A percentile compares a stretch with the other conserved stretches of the same genome.
Evolutionary conservation across 2,329 filamentous ascomycete species (phyloP).

Genomic region (Phyllosticta capitalensis): DNA sequence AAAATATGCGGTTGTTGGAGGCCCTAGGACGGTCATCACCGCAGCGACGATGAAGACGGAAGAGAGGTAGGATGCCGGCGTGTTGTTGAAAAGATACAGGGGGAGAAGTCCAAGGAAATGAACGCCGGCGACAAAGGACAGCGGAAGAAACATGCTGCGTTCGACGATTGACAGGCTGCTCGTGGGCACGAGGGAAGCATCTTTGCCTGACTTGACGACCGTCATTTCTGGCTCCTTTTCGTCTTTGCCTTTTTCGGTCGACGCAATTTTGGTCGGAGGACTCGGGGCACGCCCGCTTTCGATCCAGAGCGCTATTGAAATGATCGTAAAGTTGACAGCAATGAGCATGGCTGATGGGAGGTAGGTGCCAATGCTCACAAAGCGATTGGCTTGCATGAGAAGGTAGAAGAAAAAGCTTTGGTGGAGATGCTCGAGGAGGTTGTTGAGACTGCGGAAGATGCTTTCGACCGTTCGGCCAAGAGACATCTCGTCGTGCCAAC

Average conservation of each 20-base stretch:
- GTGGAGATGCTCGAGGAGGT: conserved; percentile 89
- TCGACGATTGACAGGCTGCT: conserved; percentile 38
- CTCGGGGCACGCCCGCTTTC: conserved; percentile 53
- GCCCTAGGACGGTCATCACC: conserved; percentile 25
- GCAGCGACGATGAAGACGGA: conserved; percentile 22
- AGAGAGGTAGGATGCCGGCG: conserved; percentile 13
- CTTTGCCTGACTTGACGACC: conserved; percentile 26
- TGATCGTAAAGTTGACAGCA: conserved; percentile 89
- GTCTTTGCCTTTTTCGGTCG: conserved; percentile 29
- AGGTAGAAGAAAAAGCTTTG: conserved; percentile 99
- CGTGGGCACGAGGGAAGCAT: conserved; percentile 30
- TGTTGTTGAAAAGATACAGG: conserved; percentile 75
- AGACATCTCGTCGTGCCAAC: conserved; percentile 97
- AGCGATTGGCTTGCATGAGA: conserved; percentile 80
- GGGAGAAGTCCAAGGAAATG: conserved; percentile 74
- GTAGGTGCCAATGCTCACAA: conserved; percentile 97
- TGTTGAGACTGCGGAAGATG: conserved; percentile 88
- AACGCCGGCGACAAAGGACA: conserved; percentile 60
- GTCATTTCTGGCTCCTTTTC: conserved; percentile 26
- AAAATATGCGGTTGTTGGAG: conserved; percentile 21
- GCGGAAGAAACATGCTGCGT: conserved; percentile 60
- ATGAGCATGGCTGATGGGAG: conserved; percentile 95
- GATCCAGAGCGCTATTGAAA: conserved; percentile 89
- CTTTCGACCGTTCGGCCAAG: conserved; percentile 85
- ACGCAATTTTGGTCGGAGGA: conserved; percentile 18